Evolutionary conservation across 2,329 filamentous ascomycete species (phyloP), one percentile per base, ranked within the genome.

Genomic region (Pseudodiploospora longispora): DNA sequence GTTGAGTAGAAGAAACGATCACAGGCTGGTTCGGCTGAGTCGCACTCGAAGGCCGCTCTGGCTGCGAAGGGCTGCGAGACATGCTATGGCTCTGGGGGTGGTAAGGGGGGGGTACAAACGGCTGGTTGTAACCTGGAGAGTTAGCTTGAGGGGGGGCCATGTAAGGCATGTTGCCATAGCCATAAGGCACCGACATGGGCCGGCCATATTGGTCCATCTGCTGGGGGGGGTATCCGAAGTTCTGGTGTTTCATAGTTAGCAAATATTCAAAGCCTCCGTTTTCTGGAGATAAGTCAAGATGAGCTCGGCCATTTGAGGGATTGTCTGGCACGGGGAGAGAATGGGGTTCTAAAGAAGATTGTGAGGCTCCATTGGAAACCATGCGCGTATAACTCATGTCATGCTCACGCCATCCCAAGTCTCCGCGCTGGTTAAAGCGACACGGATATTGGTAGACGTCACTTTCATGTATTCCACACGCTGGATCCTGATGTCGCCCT

Each of bases 21-120:
- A 64, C 80, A 58, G 80, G 70, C 65, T 82, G 63, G 65, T 68
- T 65, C 60, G 62, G 59, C 42, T 79, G 85, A 68, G 60, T 80
- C 63, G 71, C 86, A 65, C 87, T 85, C 28, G 82, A 74, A 33
- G 75, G 75, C 39, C 78, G 69, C 56, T 82, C 76, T n/a, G 86
- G 76, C 63, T 93, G 86, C 2, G 88, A 94, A 2, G 85, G 79
- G 48, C 80, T 89, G 55, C 90, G 83, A 2, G 90, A 93, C 84
- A 95, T 90, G 70, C 46, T 78, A 68, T 50, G 82, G 75, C 61
- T 84, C 77, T 49, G 78, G 55, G 70, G 72, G 63, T 57, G 68
- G 57, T 55, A 66, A 40, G 57, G 64, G 51, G 57, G 66, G 49
- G 57, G 55, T 6, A 59, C 65, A 46, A 69, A 76, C 19, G 65